Evolutionary conservation across 257 asterid species (phyloP).

Genomic region (Salvia rosmarinus): DNA sequence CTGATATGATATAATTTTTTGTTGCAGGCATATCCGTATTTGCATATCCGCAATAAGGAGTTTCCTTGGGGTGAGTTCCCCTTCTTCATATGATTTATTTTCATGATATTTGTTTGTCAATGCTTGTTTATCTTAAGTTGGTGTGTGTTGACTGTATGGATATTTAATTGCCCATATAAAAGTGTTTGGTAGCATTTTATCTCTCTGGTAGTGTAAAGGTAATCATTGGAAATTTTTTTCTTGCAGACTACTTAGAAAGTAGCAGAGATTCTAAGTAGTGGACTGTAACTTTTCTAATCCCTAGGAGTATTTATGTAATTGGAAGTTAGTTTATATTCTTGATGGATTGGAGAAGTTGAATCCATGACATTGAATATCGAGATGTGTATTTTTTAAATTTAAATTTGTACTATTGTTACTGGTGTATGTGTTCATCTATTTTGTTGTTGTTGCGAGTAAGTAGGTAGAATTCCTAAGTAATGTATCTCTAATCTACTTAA

Average conservation of each 20-base stretch:
- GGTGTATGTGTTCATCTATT: background rate
- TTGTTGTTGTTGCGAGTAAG: background rate
- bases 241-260: background rate
- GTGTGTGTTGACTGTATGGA: background rate
- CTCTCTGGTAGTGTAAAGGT: conserved; percentile 7
- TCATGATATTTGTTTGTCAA: background rate
- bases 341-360: background rate
- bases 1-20: conserved; percentile 15
- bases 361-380: background rate
- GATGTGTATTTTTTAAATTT: background rate
- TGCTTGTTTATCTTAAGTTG: conserved; percentile 3
- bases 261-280: background rate
- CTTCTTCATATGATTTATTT: background rate
- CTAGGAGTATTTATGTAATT: background rate
- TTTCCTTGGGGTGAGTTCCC: conserved; percentile 75
- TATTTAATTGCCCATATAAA: background rate
- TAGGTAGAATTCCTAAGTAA: background rate
- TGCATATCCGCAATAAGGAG: conserved; percentile 84
- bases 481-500: background rate
- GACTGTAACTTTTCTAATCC: background rate
- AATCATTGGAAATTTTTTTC: background rate
- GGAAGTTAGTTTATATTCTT: background rate
- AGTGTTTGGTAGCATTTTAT: conserved; percentile 12
- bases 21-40: conserved; percentile 68
- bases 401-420: background rate